Conservation (phyloP, 2,329 filamentous ascomycete genomes). For the Phaeophleospora eucalypticola region DNA sequence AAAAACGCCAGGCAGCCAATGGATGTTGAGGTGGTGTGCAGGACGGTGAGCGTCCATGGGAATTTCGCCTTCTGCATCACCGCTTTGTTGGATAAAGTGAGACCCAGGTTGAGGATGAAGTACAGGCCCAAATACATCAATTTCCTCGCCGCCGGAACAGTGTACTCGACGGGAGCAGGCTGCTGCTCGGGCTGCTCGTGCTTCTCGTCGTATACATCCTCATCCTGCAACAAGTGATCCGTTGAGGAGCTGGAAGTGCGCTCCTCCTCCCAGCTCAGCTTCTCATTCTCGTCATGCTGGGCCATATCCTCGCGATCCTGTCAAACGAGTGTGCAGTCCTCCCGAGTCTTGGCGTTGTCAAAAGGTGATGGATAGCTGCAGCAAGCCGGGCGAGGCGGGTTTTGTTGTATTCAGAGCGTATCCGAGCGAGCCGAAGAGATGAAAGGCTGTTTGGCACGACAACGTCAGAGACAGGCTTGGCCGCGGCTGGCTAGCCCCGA, state of each 20-base stretch:
- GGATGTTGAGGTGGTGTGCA: conserved; percentile 56
- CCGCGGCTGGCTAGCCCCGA: too few species aligned
- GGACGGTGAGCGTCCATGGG: conserved; percentile 58
- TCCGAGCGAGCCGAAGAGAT: too few species aligned
- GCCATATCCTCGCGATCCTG: conserved; percentile 2
- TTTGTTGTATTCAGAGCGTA: background rate
- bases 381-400: background rate
- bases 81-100: conserved; percentile 59
- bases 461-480: too few species aligned
- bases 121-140: conserved; percentile 36
- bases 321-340: background rate
- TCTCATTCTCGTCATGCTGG: conserved; percentile 3
- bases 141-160: conserved; percentile 20
- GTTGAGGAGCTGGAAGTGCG: conserved; percentile 1
- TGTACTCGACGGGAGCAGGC: conserved; percentile 18
- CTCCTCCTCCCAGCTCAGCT: conserved; percentile 4
- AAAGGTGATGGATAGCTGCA: background rate
- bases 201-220: conserved; percentile 7
- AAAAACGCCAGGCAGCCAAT: conserved; percentile 54
- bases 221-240: conserved; percentile 6
- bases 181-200: background rate
- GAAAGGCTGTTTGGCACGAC: too few species aligned
- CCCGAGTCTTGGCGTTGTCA: background rate
- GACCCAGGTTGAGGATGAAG: conserved; percentile 47
- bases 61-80: conserved; percentile 52